A percentile compares a stretch with the other conserved stretches of the same genome.
phyloP scores from a whole-genome alignment of 2,329 filamentous ascomycete genomes.

The Fusarium napiforme region DNA sequence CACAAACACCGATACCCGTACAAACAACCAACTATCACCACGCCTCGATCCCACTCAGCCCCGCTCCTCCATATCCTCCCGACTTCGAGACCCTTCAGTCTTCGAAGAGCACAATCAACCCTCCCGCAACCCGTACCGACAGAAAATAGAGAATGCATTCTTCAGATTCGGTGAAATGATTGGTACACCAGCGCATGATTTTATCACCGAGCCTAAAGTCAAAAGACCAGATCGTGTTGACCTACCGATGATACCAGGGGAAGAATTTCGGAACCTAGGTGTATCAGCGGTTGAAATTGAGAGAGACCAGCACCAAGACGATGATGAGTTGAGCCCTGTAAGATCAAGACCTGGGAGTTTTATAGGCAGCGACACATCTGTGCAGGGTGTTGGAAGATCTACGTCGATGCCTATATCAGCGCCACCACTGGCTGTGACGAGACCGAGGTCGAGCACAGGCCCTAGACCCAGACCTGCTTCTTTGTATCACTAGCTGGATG shows the following conservation, averaged over 20 bases:
- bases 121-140: slow-evolving; percentile 43
- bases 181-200: slow-evolving; percentile 59
- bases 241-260: slow-evolving; percentile 16
- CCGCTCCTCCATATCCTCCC: background rate
- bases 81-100: background rate
- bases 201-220: slow-evolving; percentile 21
- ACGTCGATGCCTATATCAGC: slow-evolving; percentile 7
- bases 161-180: slow-evolving; percentile 57
- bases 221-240: background rate
- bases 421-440: background rate
- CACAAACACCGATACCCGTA: background rate
- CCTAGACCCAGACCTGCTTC: background rate
- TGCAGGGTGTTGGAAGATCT: background rate
- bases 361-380: background rate
- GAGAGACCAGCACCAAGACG: background rate
- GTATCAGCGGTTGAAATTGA: background rate
- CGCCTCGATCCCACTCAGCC: background rate
- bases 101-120: slow-evolving; percentile 33
- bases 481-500: background rate
- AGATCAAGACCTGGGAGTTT: slow-evolving; percentile 5
- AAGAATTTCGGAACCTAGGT: background rate
- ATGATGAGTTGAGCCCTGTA: background rate
- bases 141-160: slow-evolving; percentile 56
- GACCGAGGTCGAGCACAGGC: background rate
- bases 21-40: background rate